Evolutionary conservation across 2,329 filamentous ascomycete genomes (phyloP).

Genomic region (Cercospora sp.): DNA sequence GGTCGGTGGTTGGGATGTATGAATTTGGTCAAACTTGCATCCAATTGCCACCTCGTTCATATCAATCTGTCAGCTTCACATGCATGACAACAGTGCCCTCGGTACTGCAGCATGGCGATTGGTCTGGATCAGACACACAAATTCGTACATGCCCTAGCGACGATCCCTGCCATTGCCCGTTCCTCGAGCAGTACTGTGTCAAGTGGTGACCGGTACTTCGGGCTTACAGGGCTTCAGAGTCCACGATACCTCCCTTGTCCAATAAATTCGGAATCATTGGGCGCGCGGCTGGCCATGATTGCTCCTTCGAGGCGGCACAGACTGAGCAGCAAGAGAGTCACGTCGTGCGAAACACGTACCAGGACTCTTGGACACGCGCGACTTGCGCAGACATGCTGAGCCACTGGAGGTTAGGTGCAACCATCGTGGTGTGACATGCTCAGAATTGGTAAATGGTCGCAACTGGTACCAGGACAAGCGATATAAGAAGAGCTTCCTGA

Average conservation of each 20-base stretch:
- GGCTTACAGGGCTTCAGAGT: neutral
- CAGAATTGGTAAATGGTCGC: too few relatives aligned
- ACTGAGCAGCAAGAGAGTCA: neutral
- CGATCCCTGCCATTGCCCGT: neutral
- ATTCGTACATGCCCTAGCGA: neutral
- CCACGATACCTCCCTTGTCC: neutral
- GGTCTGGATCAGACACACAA: neutral
- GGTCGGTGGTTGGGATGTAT: neutral
- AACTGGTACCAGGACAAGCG: too few relatives aligned
- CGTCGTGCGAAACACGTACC: neutral
- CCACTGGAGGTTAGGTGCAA: neutral
- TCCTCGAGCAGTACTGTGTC: neutral
- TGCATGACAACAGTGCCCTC: neutral
- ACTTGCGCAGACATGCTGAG: neutral
- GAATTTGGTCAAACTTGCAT: neutral
- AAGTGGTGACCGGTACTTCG: neutral
- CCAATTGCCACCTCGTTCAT: neutral
- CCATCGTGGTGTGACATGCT: slow-evolving; percentile 1
- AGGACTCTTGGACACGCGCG: neutral
- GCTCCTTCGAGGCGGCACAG: neutral
- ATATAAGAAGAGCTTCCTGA: neutral
- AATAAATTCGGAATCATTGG: neutral
- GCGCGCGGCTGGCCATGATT: neutral
- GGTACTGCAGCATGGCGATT: neutral
- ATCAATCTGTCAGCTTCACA: neutral